Conservation (phyloP, 768 basidiomycete species). For the Podaxis sp. region DNA sequence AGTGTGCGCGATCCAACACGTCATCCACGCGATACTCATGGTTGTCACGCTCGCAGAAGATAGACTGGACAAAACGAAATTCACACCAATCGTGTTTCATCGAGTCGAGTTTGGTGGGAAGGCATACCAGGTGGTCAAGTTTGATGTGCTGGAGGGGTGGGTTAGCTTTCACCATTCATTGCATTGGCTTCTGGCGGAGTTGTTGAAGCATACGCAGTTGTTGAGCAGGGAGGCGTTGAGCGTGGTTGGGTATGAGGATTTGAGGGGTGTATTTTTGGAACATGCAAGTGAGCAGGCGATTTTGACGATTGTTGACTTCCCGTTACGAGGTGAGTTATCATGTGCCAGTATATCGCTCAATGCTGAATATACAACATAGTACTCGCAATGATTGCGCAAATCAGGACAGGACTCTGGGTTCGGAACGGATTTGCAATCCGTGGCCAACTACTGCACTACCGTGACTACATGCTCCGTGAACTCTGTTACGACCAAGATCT, state of each 20-base stretch:
- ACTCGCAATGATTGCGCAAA: constrained; percentile 90
- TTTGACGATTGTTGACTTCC: constrained; percentile 82
- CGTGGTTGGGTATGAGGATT: constrained; percentile 50
- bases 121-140: constrained; percentile 64
- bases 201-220: constrained; percentile 80
- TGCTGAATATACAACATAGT: constrained; percentile 42
- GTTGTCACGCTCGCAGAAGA: constrained; percentile 70
- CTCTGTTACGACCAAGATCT: constrained; percentile 95
- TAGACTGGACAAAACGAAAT: constrained; percentile 65
- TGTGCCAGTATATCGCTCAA: not conserved
- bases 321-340: constrained; percentile 69
- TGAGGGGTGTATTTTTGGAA: constrained; percentile 61
- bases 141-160: constrained; percentile 78
- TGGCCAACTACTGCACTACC: constrained; percentile 92
- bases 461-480: constrained; percentile 94
- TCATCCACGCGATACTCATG: constrained; percentile 65
- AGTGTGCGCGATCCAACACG: constrained; percentile 10
- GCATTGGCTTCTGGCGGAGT: constrained; percentile 87
- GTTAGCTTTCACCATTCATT: constrained; percentile 93
- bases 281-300: constrained; percentile 68
- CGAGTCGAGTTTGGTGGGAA: constrained; percentile 62
- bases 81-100: constrained; percentile 62
- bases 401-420: constrained; percentile 94
- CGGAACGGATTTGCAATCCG: constrained; percentile 96
- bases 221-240: constrained; percentile 55